Percentiles rank a stretch among this genome's conserved stretches.
These are phyloP conservation scores for Neurospora sp. DNA, from an alignment of 495 filamentous ascomycete species.

Conservation along the genomic window DNA sequence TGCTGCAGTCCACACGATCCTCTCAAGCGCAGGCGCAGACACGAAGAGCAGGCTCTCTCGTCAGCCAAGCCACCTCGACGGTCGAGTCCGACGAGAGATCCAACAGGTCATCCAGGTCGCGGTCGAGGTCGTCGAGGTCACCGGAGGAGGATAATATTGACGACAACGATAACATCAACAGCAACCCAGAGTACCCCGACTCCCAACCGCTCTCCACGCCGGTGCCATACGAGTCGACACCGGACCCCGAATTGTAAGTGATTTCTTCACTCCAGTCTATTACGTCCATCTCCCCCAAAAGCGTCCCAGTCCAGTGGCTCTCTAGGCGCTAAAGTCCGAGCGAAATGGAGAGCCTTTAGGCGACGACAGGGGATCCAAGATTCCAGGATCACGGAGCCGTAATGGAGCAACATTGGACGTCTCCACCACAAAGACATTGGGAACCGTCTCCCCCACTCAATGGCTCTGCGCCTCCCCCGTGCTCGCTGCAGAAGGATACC, in stretches of 20 bases:
- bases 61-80: not conserved
- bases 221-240: slow-evolving; percentile 2
- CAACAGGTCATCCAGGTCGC: not conserved
- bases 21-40: not conserved
- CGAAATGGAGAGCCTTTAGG: not conserved
- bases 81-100: not conserved
- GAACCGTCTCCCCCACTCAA: not conserved
- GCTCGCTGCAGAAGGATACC: not conserved
- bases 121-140: not conserved
- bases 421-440: not conserved
- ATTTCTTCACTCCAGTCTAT: not conserved
- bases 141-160: not conserved
- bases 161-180: not conserved
- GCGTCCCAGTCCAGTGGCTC: not conserved
- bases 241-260: slow-evolving; percentile 16
- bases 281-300: not conserved
- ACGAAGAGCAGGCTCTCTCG: not conserved
- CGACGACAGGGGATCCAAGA: not conserved
- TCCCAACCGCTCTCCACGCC: not conserved
- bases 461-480: not conserved
- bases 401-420: not conserved
- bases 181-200: not conserved
- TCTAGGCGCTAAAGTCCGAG: not conserved
- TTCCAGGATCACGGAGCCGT: not conserved
- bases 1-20: not conserved